Evolutionary conservation across 495 filamentous ascomycete species (phyloP).

Genomic region (Xylaria grammica): DNA sequence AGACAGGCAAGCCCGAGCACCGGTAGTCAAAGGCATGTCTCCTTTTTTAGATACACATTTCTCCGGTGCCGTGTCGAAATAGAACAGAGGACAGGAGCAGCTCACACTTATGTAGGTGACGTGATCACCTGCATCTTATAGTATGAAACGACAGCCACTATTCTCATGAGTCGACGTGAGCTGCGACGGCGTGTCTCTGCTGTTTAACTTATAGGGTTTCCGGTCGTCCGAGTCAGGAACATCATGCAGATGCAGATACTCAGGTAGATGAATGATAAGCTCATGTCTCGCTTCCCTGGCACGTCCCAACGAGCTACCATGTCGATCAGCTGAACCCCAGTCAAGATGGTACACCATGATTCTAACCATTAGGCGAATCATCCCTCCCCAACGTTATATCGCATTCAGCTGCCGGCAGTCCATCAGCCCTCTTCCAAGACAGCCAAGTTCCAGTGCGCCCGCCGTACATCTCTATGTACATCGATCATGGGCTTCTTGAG

Average conservation of each 20-base stretch:
- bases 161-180: not conserved
- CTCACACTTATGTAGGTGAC: not conserved
- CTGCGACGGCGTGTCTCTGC: slow-evolving; percentile 8
- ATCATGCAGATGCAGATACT: not conserved
- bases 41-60: not conserved
- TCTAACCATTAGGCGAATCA: slow-evolving; percentile 9
- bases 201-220: not conserved
- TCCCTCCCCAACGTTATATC: not conserved
- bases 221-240: slow-evolving; percentile 3
- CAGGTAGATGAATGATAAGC: slow-evolving; percentile 5
- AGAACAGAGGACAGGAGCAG: not conserved
- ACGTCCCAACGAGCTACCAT: slow-evolving; percentile 3
- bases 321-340: slow-evolving; percentile 10
- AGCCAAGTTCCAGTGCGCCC: not conserved
- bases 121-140: not conserved
- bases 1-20: slow-evolving; percentile 14
- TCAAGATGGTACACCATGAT: slow-evolving; percentile 2
- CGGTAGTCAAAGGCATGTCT: slow-evolving; percentile 6
- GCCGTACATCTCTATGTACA: not conserved
- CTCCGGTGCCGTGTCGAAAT: not conserved
- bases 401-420: slow-evolving; percentile 8
- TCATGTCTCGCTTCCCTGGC: slow-evolving; percentile 14
- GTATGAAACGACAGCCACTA: not conserved
- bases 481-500: not conserved
- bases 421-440: not conserved